Percentiles rank a stretch among this genome's conserved stretches.
Evolutionary conservation across 768 basidiomycete species (phyloP).

Genomic region (Xerocomus spinulosus): DNA sequence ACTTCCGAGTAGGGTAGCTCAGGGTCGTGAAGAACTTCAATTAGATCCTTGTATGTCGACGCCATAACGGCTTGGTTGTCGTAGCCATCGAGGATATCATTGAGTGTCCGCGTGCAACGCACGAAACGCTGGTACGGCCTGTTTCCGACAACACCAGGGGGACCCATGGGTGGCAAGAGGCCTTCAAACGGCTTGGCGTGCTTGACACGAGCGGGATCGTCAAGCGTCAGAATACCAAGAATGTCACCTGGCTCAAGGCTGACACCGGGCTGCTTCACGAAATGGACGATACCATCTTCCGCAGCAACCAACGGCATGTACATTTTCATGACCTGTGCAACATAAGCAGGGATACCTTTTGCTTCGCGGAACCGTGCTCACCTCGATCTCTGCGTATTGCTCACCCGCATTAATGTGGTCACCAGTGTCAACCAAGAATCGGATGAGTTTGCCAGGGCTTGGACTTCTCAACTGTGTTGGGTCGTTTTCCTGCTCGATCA

Average conservation of each 20-base stretch:
- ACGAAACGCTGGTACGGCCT: slow-evolving; percentile 86
- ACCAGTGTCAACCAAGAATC: slow-evolving; percentile 93
- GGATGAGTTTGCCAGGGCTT: slow-evolving; percentile 92
- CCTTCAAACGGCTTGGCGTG: slow-evolving; percentile 99
- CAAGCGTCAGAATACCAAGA: slow-evolving; percentile 92
- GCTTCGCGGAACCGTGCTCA: slow-evolving; percentile 30
- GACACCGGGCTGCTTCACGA: slow-evolving; percentile 98
- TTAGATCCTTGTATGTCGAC: slow-evolving; percentile 80
- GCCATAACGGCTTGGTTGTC: slow-evolving; percentile 94
- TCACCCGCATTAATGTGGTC: slow-evolving; percentile 97
- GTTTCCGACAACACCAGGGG: slow-evolving; percentile 79
- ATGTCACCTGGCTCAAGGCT: slow-evolving; percentile 96
- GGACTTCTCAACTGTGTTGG: slow-evolving; percentile 96
- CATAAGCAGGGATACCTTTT: slow-evolving; percentile 1
- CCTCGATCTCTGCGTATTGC: slow-evolving; percentile 97
- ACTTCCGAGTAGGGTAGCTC: slow-evolving; percentile 89
- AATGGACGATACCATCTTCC: slow-evolving; percentile 90
- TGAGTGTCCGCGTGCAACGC: slow-evolving; percentile 68
- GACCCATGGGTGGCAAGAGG: slow-evolving; percentile 81
- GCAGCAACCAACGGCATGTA: slow-evolving; percentile 96
- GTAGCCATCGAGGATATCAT: slow-evolving; percentile 93
- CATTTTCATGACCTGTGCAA: slow-evolving; percentile 91
- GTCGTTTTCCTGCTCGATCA: slow-evolving; percentile 99
- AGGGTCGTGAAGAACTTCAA: slow-evolving; percentile 74
- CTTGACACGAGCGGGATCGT: slow-evolving; percentile 93